Conservation (phyloP, 2,329 filamentous ascomycete genomes). For the Fusarium coffeatum region DNA sequence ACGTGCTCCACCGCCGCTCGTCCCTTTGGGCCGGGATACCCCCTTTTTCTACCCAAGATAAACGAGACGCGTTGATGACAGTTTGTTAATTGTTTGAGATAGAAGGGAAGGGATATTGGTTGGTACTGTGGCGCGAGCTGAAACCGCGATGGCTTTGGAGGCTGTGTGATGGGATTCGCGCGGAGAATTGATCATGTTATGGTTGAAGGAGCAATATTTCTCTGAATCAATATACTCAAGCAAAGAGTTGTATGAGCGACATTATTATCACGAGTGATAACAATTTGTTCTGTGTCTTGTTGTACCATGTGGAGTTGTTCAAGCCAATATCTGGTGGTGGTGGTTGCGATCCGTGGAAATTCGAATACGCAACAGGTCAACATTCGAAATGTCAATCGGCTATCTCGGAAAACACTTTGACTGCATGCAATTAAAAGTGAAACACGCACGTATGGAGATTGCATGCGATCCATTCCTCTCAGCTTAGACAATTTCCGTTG, state of each 20-base stretch:
- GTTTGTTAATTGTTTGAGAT: not conserved
- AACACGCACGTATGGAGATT: not conserved
- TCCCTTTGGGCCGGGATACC: constrained; percentile 1
- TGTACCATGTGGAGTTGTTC: no score
- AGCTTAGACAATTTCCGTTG: not conserved
- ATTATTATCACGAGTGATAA: no score
- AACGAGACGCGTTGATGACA: not conserved
- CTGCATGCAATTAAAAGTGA: not conserved
- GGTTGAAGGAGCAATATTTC: no score
- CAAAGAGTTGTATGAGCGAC: no score
- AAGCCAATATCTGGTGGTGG: no score
- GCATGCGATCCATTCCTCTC: not conserved
- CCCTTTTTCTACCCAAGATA: not conserved
- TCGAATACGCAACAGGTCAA: no score
- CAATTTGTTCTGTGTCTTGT: no score
- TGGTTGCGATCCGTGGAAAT: not conserved
- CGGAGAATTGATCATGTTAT: not conserved
- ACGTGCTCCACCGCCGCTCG: constrained; percentile 9
- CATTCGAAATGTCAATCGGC: fast-evolving
- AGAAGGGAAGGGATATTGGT: not conserved
- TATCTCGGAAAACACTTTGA: not conserved
- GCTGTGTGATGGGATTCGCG: not conserved
- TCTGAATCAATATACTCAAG: no score
- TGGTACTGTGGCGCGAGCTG: not conserved
- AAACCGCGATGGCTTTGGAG: not conserved